Base-by-base conservation (phyloP, 805 yeast species). In the Citeromyces matritensis region DNA sequence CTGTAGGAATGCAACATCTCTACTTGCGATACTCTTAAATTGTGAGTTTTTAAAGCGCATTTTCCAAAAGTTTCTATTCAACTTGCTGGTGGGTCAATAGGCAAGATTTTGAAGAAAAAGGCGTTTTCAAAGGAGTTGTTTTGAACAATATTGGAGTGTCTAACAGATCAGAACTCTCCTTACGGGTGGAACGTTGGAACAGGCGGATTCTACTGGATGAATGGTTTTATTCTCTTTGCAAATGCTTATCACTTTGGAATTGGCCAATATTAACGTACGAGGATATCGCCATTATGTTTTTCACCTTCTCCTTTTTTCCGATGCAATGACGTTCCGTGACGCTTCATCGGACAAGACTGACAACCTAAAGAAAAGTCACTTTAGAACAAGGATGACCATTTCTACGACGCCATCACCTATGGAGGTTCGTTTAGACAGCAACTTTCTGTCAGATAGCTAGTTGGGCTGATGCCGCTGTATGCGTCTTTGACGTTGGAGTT, bases 21-120 rank as follows among this genome's bases (percentile, higher is more conserved):
- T n/a, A n/a, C n/a, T n/a, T n/a, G n/a, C n/a, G n/a, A n/a, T n/a
- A n/a, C n/a, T n/a, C n/a, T n/a, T 76, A 40, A 95, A 85, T 53
- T 54, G 78, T 32, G 79, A 73, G 35, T 85, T 86, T 51, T 64
- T 85, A 51, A 95, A 85, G 53, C 60, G 88, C n/a, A 91, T 83
- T 6, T 85, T 85, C 68, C 96, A 86, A 53, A 85, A 85, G 51
- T 65, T 85, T 45, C 57, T 86, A 52, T 60, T 85, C 37, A 85
- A 85, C 54, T 85, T 85, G 95, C 15, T 85, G 96, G 96, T 85
- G 96, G 96, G 95, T 86, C 36, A 85, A 86, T 55, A 65, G 94
- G 45, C 86, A 85, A 49, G 95, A 85, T 55, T 53, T 65, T 3
- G 78, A 74, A 39, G 95, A 95, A 39, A 78, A 79, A 45, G 85